Percentiles rank a stretch among this genome's conserved stretches.
Evolutionary conservation across 164 flowering plant species (phyloP).

Genomic region (Cinnamomum micranthum): DNA sequence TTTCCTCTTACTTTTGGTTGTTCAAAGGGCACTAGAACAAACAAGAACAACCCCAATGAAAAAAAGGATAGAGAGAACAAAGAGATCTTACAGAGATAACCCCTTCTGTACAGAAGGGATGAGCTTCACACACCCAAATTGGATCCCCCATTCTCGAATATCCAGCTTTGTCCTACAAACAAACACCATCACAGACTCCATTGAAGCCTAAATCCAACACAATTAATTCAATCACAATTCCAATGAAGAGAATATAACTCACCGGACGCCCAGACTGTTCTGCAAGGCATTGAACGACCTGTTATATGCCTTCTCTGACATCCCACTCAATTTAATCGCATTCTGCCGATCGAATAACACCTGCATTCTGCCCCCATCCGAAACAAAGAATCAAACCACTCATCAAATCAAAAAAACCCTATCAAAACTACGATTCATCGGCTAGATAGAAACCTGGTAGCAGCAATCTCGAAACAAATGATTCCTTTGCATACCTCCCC

Average conservation of each 20-base stretch:
- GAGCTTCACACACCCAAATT: conserved; percentile 87
- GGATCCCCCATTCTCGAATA: conserved; percentile 81
- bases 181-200: background rate
- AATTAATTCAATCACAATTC: background rate
- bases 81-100: conserved; percentile 58
- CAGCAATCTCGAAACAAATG: conserved; percentile 91
- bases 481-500: conserved; percentile 91
- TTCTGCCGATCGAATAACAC: conserved; percentile 58
- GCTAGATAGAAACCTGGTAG: conserved; percentile 43
- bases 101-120: conserved; percentile 74
- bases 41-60: background rate
- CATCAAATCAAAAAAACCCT: background rate
- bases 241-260: conserved; percentile 16
- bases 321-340: conserved; percentile 79
- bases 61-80: background rate
- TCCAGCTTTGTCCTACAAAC: conserved; percentile 67
- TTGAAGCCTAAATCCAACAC: background rate
- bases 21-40: too few relatives aligned
- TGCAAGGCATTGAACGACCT: conserved; percentile 81
- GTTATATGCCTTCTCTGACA: conserved; percentile 91
- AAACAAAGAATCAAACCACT: background rate
- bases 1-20: too few relatives aligned
- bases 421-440: background rate
- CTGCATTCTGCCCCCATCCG: conserved; percentile 40
- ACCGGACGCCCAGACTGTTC: conserved; percentile 83